Base-by-base conservation (phyloP, 2,329 filamentous ascomycete genomes). In the Capronia coronata region DNA sequence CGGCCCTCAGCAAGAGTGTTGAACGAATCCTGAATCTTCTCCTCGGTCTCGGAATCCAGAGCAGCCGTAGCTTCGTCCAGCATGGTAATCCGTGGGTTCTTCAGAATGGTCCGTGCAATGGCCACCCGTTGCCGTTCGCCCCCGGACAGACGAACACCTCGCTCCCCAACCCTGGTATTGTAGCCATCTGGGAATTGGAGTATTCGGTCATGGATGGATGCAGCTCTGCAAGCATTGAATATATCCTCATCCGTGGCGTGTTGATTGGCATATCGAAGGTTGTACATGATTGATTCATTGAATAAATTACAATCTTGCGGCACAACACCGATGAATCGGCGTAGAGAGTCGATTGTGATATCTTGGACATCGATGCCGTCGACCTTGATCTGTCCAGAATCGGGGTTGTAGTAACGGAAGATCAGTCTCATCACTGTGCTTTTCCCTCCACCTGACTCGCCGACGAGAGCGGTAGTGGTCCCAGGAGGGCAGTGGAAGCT, bases 261-360 rank as follows among this genome's bases (percentile, higher is more conserved):
- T 37, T 87, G 86, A 57, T 91, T 91, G 52, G 90, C 89, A 64
- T 96, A 95, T 65, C 83, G 85, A 54, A 96, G 74, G 64, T 96
- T 96, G 71, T 94, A 95, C 87, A 95, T 93, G 56, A 96, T 72
- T 1, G 86, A 85, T 66, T 95, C 90, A 65, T 95, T 95, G 76
- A 96, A 96, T 38, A 96, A 75, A 4, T 94, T 86, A 3, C 91
- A 96, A 62, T 98, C 93, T 67, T 98, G 93, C 1, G 93, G 93
- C 5, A 98, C 93, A 37, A 98, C 91, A 19, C 93, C 93, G 62
- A 98, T 96, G 65, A 90, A 85, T 52, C 80, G 79, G 59, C 93
- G 82, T 48, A 98, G 76, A n/a, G 89, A 95, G 68, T 96, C 87
- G 61, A 97, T 96, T 1, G 88, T 94, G 51, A 95, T 72, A 58